Evolutionary conservation across 129 eudicot species (phyloP), one percentile per base, ranked within the genome.

Genomic region (Smallanthus sonchifolius): DNA sequence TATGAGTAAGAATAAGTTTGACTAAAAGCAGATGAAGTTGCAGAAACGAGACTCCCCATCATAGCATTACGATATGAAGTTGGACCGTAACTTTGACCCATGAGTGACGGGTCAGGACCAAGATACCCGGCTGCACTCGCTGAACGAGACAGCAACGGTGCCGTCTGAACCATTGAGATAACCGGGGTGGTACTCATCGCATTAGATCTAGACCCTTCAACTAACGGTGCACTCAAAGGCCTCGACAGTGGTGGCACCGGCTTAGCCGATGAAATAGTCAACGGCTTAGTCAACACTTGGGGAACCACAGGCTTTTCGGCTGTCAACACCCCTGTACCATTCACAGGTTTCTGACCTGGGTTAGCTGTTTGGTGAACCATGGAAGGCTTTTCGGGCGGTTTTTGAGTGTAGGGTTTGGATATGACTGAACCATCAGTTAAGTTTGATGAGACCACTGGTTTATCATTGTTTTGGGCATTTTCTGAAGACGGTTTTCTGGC

Each of bases 21-120:
- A 72, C 79, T 70, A 79, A 81, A 86, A 34, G 83, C 78, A 15
- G 86, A 40, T 2, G 92, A 83, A 62, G 76, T 80, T 56, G 83
- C 80, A 40, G 80, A 19, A 56, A 72, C 82, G 15, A 83, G 88
- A 45, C 77, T 78, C 14, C 99, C 96, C 83, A 95, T 82, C 72
- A 88, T 85, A 13, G 90, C 99, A 71, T 91, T 95, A 52, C 95
- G 85, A 72, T 91, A 95, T 9, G 99, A 91, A 80, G 86, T 96
- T 10, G 89, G 88, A 39, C 82, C 73, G 63, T 81, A 83, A 69
- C 81, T 86, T 36, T 79, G 91, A 48, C 81, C 75, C 74, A 77
- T 63, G 61, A 84, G 47, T 9, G 92, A 78, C 10, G 87, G 83
- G 34, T 95, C 99, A 37, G 89, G 92, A 47, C 95, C 96, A 78